These are phyloP conservation scores for Microsporum canis DNA, from an alignment of 2,329 filamentous ascomycete species.

Conservation along the genomic window DNA sequence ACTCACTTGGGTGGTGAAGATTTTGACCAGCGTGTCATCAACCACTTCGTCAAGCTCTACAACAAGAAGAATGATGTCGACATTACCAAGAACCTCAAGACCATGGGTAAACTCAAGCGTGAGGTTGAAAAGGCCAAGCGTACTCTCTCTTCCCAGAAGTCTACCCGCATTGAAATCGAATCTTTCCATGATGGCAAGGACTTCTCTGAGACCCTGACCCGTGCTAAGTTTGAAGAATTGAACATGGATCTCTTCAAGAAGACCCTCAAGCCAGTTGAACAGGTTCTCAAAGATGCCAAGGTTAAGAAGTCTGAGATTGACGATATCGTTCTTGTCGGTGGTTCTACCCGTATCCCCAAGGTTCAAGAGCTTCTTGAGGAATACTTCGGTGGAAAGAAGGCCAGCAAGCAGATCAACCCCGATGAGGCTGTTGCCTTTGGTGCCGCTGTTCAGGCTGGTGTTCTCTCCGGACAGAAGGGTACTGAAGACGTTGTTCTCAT, in stretches of 20 bases:
- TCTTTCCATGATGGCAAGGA: constrained; percentile 93
- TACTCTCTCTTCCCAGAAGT: constrained; percentile 88
- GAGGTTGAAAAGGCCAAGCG: constrained; percentile 99
- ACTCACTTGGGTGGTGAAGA: constrained; percentile 97
- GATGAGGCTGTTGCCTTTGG: constrained; percentile 98
- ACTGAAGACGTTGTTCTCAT: constrained; percentile 77
- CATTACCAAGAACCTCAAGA: constrained; percentile 87
- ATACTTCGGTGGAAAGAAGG: constrained; percentile 91
- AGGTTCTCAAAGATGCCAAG: constrained; percentile 97
- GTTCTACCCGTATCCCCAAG: constrained; percentile 98
- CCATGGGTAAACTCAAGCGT: constrained; percentile 99
- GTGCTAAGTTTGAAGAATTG: constrained; percentile 98
- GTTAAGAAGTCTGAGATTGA: constrained; percentile 90
- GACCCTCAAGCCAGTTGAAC: constrained; percentile 96
- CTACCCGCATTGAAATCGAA: constrained; percentile 90
- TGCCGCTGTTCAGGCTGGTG: constrained; percentile 92
- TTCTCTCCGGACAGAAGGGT: constrained; percentile 77
- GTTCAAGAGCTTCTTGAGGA: constrained; percentile 90
- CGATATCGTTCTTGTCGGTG: constrained; percentile 95
- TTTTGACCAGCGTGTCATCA: constrained; percentile 96
- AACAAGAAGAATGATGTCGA: constrained; percentile 97
- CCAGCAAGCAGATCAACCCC: constrained; percentile 98
- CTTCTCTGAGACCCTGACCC: constrained; percentile 95
- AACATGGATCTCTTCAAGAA: constrained; percentile 99
- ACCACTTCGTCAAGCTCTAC: constrained; percentile 91